phyloP scores from a whole-genome alignment of 306 rosid genomes.

The Amphicarpaea edgeworthii region DNA sequence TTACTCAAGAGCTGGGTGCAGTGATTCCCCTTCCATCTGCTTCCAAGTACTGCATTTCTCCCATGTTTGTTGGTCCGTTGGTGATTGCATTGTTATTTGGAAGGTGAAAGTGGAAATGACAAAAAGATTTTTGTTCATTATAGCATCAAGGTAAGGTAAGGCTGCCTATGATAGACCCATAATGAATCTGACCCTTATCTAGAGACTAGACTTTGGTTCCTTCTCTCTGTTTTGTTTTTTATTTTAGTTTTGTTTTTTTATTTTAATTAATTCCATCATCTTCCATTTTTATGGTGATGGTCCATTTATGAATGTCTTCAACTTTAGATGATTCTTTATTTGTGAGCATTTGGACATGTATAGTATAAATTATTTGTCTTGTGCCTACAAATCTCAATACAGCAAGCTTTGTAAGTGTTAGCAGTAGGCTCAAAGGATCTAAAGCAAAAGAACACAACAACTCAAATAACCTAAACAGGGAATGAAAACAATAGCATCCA shows the following conservation, averaged over 20 bases:
- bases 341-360: background rate
- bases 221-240: background rate
- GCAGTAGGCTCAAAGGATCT: background rate
- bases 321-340: background rate
- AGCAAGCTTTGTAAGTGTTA: background rate
- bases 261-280: background rate
- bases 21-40: background rate
- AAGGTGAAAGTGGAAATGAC: background rate
- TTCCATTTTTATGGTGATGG: background rate
- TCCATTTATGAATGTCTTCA: background rate
- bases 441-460: background rate
- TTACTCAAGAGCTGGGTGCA: constrained; percentile 5
- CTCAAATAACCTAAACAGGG: constrained; percentile 6
- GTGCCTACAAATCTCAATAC: background rate
- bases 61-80: background rate
- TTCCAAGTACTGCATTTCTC: background rate
- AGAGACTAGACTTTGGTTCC: background rate
- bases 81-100: background rate
- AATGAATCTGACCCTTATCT: constrained; percentile 6
- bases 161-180: background rate
- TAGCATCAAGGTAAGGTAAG: background rate
- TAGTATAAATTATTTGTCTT: constrained; percentile 9
- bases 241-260: background rate
- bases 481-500: constrained; percentile 29
- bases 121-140: constrained; percentile 1